A percentile compares a stretch with the other conserved stretches of the same genome.
Conservation (phyloP, 768 basidiomycete genomes). For the Lactarius pseudohatsudake region DNA sequence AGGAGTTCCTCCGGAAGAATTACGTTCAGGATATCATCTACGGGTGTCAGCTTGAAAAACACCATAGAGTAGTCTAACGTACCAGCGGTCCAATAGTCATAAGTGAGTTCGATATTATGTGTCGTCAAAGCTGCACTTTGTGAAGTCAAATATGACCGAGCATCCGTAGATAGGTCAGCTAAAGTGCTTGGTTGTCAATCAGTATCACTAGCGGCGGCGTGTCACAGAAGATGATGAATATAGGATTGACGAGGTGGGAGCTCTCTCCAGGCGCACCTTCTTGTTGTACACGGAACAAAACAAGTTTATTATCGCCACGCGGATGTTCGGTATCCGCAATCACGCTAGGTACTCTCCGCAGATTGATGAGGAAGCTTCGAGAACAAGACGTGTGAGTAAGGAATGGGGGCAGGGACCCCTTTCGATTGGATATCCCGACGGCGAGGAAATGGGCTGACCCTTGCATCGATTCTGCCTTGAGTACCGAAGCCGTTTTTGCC, state of each 20-base stretch:
- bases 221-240: neutral
- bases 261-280: constrained; percentile 50
- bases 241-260: neutral
- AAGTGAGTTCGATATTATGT: constrained; percentile 66
- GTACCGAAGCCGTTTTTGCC: constrained; percentile 50
- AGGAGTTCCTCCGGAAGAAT: constrained; percentile 78
- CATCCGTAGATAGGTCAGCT: constrained; percentile 66
- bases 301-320: constrained; percentile 50
- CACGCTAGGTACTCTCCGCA: constrained; percentile 67
- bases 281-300: constrained; percentile 61
- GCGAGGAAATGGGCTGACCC: constrained; percentile 41
- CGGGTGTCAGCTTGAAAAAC: constrained; percentile 1
- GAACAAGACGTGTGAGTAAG: neutral
- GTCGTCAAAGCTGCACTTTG: constrained; percentile 56
- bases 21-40: constrained; percentile 82
- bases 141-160: constrained; percentile 53
- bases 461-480: constrained; percentile 59
- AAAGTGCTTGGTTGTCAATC: constrained; percentile 40
- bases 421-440: constrained; percentile 2
- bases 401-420: neutral
- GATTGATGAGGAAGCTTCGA: constrained; percentile 59
- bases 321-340: constrained; percentile 49
- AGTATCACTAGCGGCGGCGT: neutral
- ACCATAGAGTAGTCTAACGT: constrained; percentile 25
- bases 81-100: constrained; percentile 91